These are phyloP conservation scores for Erythrophleum fordii DNA, from an alignment of 306 rosid species.

Conservation along the genomic window DNA sequence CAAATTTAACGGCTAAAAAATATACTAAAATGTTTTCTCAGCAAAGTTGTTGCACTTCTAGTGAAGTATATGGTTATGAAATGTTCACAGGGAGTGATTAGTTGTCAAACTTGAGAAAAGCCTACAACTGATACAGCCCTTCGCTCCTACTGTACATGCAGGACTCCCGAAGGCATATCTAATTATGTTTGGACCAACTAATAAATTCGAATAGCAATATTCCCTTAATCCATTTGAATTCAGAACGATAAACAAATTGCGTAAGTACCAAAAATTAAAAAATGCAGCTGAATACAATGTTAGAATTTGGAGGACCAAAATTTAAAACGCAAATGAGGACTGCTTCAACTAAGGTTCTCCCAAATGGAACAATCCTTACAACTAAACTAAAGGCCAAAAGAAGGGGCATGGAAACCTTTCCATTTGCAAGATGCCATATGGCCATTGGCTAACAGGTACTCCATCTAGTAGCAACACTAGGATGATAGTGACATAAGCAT, in stretches of 20 bases:
- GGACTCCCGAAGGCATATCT: too few relatives aligned
- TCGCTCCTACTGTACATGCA: too few relatives aligned
- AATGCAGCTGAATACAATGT: not conserved
- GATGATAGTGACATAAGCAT: not conserved
- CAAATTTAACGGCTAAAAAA: not conserved
- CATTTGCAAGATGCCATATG: not conserved
- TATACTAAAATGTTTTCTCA: not conserved
- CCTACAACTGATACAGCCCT: too few relatives aligned
- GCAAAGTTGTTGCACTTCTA: not conserved
- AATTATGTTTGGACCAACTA: too few relatives aligned
- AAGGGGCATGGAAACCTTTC: not conserved
- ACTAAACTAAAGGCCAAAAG: not conserved
- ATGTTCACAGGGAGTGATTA: too few relatives aligned
- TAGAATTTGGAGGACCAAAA: not conserved
- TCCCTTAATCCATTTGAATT: not conserved
- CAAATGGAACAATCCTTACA: not conserved
- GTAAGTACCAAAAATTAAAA: not conserved
- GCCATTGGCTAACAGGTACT: not conserved
- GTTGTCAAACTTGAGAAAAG: too few relatives aligned
- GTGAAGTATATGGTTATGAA: not conserved
- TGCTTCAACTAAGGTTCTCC: not conserved
- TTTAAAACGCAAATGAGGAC: not conserved
- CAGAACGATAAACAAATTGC: not conserved
- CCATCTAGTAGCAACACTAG: not conserved
- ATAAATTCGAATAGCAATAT: too few relatives aligned